Evolutionary conservation across 2,329 filamentous ascomycete species (phyloP).

Genomic region (Curvularia verruculosa): DNA sequence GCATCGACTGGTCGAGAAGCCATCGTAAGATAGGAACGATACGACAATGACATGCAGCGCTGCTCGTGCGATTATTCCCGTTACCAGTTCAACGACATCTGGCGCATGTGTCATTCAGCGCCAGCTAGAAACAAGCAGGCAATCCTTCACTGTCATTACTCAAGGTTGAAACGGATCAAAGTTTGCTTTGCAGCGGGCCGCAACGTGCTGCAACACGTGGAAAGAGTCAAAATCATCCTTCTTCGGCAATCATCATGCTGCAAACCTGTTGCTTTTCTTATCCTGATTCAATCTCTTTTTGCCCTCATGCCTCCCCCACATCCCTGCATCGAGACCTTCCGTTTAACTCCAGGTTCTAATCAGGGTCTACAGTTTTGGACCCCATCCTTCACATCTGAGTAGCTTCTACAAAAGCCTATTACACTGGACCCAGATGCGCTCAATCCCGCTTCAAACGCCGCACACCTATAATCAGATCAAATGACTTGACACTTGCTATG

Average conservation of each 20-base stretch:
- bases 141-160: neutral
- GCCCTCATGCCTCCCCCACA: neutral
- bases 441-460: neutral
- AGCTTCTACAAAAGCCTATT: neutral
- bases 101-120: neutral
- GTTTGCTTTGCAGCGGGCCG: constrained; percentile 1
- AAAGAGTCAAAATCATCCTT: neutral
- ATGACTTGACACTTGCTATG: constrained; percentile 1
- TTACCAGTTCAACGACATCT: neutral
- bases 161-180: neutral
- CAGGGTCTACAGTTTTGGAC: neutral
- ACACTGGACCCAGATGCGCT: neutral
- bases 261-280: neutral
- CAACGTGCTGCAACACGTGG: constrained; percentile 4
- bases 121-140: neutral
- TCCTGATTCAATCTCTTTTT: neutral
- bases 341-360: neutral
- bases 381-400: neutral
- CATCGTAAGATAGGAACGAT: neutral
- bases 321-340: neutral
- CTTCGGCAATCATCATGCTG: neutral
- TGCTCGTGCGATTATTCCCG: neutral
- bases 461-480: constrained; percentile 2
- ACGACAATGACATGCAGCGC: neutral
- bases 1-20: neutral